Evolutionary conservation across 2,329 filamentous ascomycete species (phyloP).

Genomic region (Tympanopsis confertula): DNA sequence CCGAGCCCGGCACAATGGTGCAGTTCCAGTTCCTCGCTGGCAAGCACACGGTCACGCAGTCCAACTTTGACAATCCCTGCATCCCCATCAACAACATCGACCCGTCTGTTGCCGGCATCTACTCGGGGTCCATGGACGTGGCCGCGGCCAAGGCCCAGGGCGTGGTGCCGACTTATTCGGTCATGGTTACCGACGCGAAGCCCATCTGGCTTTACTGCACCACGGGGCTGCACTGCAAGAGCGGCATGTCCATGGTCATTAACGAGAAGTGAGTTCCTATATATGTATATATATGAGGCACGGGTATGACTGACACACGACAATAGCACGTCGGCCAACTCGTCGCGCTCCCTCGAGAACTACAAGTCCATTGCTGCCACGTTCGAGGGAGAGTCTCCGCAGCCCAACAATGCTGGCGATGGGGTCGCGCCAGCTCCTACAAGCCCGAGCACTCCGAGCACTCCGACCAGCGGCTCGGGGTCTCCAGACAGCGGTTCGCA

Average conservation of each 20-base stretch:
- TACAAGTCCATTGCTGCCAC: conserved; percentile 29
- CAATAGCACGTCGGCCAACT: conserved; percentile 33
- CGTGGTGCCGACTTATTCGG: conserved; percentile 56
- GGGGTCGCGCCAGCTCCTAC: conserved; percentile 3
- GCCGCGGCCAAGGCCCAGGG: conserved; percentile 34
- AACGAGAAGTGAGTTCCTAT: conserved; percentile 52
- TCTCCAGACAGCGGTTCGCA: too few species aligned
- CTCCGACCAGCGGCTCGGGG: too few species aligned
- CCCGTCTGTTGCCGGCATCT: conserved; percentile 46
- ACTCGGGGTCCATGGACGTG: conserved; percentile 57
- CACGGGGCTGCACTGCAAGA: conserved; percentile 63
- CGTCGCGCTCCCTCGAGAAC: conserved; percentile 34
- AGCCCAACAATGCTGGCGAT: conserved; percentile 18
- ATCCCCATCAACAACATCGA: conserved; percentile 41
- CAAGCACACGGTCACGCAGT: conserved; percentile 74
- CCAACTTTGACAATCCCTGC: conserved; percentile 62
- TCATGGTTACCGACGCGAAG: conserved; percentile 55
- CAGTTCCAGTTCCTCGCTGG: conserved; percentile 55
- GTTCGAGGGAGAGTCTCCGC: too few species aligned
- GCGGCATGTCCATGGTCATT: conserved; percentile 65
- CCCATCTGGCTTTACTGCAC: conserved; percentile 75
- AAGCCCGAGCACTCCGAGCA: conserved; percentile 1
- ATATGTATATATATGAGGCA: neutral
- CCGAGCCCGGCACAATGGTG: conserved; percentile 48
- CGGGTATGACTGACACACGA: conserved; percentile 4